These are phyloP conservation scores for Fomitopsis schrenkii DNA, from an alignment of 1,284 basidiomycete species.

Conservation along the genomic window DNA sequence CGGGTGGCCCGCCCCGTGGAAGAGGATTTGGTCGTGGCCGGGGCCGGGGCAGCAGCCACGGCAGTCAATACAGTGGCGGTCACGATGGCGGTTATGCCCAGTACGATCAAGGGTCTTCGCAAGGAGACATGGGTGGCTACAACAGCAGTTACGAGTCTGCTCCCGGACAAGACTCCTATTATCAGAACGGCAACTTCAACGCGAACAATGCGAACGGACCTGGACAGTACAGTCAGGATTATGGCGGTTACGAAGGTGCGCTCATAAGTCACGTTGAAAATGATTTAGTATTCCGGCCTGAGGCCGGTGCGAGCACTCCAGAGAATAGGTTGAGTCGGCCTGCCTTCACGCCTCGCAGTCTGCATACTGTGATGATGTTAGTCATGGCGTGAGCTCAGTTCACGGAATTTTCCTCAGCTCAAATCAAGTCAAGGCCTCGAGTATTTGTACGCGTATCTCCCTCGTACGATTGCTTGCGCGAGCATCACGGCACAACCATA, in stretches of 20 bases:
- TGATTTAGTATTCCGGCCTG: conserved; percentile 4
- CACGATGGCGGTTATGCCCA: conserved; percentile 49
- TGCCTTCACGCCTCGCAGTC: neutral
- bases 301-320: conserved; percentile 6
- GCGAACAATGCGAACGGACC: conserved; percentile 36
- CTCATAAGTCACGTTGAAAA: conserved; percentile 41
- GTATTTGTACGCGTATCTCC: neutral
- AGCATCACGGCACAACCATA: neutral
- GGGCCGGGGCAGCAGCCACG: conserved; percentile 34
- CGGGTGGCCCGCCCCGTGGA: conserved; percentile 42
- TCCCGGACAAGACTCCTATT: conserved; percentile 56
- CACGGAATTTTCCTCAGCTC: conserved; percentile 2
- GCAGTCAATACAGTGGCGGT: conserved; percentile 38
- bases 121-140: conserved; percentile 58
- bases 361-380: neutral
- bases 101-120: conserved; percentile 62
- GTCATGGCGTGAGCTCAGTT: conserved; percentile 11
- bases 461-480: neutral
- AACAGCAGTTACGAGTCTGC: conserved; percentile 62
- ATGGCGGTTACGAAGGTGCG: conserved; percentile 76
- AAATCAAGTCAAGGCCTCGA: neutral
- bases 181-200: conserved; percentile 54
- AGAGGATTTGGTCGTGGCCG: conserved; percentile 44
- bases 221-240: conserved; percentile 49
- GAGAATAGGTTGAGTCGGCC: neutral